Conservation (phyloP, 2,329 filamentous ascomycete genomes). For the Paracamarosporium sp. region DNA sequence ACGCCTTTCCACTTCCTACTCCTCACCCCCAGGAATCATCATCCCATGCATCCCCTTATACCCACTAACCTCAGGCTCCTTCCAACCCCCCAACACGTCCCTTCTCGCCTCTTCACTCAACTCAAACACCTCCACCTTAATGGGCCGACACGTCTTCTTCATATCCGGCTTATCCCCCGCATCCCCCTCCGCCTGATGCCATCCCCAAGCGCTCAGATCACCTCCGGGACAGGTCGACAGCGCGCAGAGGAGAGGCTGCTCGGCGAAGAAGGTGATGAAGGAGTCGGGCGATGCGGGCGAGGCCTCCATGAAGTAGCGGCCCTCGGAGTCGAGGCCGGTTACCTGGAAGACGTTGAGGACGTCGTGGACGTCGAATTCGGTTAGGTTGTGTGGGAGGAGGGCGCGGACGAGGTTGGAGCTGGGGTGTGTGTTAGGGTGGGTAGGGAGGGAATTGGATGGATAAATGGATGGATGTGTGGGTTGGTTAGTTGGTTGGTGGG, state of each 20-base stretch:
- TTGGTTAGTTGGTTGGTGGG: no score
- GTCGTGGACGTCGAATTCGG: constrained; percentile 80
- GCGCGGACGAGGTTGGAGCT: constrained; percentile 76
- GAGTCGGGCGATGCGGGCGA: constrained; percentile 36
- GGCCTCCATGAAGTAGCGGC: constrained; percentile 61
- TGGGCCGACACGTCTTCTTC: constrained; percentile 68
- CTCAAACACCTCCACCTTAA: constrained; percentile 76
- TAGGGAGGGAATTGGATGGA: neutral
- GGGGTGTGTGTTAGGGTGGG: neutral
- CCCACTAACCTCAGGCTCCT: constrained; percentile 62
- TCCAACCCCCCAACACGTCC: constrained; percentile 61
- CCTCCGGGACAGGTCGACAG: constrained; percentile 78
- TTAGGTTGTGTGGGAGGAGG: constrained; percentile 70
- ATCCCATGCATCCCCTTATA: constrained; percentile 75
- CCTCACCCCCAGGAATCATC: constrained; percentile 55
- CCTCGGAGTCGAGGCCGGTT: constrained; percentile 71
- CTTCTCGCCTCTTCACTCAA: constrained; percentile 58
- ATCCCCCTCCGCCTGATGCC: constrained; percentile 60
- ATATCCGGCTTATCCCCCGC: constrained; percentile 67
- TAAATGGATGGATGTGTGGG: no score
- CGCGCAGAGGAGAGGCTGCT: constrained; percentile 74
- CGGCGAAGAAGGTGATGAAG: constrained; percentile 79
- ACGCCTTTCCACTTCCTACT: neutral
- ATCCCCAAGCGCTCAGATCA: constrained; percentile 82
- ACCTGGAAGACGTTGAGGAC: constrained; percentile 89